These are phyloP conservation scores for Solanum ossicruentum DNA, from an alignment of 257 asterid species.

Conservation along the genomic window DNA sequence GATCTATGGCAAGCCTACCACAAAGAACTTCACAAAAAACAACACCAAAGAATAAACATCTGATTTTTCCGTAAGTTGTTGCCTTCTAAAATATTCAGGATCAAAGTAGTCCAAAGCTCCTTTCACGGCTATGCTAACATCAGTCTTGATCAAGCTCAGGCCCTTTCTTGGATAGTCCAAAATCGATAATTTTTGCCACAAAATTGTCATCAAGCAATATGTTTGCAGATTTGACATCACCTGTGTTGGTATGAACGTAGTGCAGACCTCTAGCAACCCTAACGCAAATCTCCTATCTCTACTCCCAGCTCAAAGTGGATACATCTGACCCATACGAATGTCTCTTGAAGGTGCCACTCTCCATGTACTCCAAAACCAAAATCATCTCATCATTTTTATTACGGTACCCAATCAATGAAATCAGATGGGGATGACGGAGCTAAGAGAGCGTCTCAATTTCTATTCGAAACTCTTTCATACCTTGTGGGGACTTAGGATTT, in stretches of 20 bases:
- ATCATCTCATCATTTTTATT: too few relatives aligned
- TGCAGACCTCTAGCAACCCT: neutral
- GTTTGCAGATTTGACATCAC: conserved; percentile 42
- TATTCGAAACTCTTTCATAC: too few relatives aligned
- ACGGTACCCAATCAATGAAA: too few relatives aligned
- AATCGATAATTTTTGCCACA: conserved; percentile 12
- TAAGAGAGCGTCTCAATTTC: too few relatives aligned
- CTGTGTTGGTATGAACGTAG: conserved; percentile 16
- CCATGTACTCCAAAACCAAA: too few relatives aligned
- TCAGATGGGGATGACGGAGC: too few relatives aligned
- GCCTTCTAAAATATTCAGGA: neutral
- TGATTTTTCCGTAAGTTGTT: neutral
- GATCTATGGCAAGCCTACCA: neutral
- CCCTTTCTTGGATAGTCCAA: conserved; percentile 37
- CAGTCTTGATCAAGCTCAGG: conserved; percentile 71
- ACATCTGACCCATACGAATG: conserved; percentile 47
- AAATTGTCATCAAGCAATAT: neutral
- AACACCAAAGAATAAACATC: neutral
- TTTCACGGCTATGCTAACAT: conserved; percentile 47
- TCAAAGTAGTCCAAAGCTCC: neutral
- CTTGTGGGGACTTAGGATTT: too few relatives aligned
- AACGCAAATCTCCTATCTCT: conserved; percentile 67
- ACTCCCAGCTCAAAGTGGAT: conserved; percentile 53
- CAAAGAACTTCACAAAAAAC: neutral
- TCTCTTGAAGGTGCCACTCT: too few relatives aligned